phyloP scores from a whole-genome alignment of 169 alveolate species.

The Plasmodium gaboni region DNA sequence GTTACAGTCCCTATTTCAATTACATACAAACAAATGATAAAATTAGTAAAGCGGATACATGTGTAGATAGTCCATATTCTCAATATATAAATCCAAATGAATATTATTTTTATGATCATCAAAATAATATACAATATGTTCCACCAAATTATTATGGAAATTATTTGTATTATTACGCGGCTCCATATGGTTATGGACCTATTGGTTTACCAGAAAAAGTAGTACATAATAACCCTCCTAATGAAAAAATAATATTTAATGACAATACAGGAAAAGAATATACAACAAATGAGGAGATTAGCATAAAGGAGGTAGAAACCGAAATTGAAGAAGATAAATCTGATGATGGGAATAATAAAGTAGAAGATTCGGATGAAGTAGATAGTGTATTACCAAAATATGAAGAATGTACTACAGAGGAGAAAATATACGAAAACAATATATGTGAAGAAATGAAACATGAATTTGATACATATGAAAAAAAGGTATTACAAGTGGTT shows the following conservation, averaged over 20 bases:
- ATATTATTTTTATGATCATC: conserved; percentile 49
- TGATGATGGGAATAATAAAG: neutral
- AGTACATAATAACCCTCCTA: neutral
- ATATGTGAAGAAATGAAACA: neutral
- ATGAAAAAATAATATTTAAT: neutral
- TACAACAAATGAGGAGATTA: neutral
- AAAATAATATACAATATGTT: conserved; percentile 39
- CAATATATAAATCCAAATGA: conserved; percentile 52
- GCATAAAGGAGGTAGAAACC: neutral
- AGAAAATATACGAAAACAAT: neutral
- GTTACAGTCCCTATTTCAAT: conserved; percentile 46
- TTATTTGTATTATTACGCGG: conserved; percentile 49
- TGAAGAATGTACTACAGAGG: neutral
- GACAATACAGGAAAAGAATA: conserved; percentile 5
- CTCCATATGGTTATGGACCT: conserved; percentile 31
- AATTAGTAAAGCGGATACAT: conserved; percentile 11
- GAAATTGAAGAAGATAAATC: neutral
- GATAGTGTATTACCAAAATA: neutral
- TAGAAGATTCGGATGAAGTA: neutral
- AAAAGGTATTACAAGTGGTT: neutral
- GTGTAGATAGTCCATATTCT: conserved; percentile 21
- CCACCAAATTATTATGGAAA: conserved; percentile 63
- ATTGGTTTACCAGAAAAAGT: conserved; percentile 13
- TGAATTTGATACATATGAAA: neutral
- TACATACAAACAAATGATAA: conserved; percentile 53